A percentile compares a stretch with the other conserved stretches of the same genome.
phyloP scores from a whole-genome alignment of 495 filamentous ascomycete species.

The Cudoniella acicularis region DNA sequence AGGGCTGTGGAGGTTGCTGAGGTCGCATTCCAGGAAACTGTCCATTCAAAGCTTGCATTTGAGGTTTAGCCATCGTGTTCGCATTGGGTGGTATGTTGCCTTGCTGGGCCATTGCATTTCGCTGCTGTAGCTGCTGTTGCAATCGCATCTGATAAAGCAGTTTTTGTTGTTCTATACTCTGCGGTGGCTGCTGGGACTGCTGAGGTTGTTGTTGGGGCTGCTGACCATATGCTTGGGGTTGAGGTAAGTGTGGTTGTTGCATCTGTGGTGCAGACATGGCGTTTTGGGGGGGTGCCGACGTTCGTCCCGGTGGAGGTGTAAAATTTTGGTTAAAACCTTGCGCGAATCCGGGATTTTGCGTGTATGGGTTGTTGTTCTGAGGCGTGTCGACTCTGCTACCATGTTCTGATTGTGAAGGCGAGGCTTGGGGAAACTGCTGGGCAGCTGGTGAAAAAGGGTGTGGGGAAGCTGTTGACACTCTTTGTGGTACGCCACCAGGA shows the following conservation, averaged over 20 bases:
- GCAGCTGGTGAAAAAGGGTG: constrained; percentile 83
- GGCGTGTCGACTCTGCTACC: constrained; percentile 69
- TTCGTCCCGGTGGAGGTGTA: constrained; percentile 45
- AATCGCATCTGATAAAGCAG: constrained; percentile 62
- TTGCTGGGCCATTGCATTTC: constrained; percentile 50
- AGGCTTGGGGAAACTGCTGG: constrained; percentile 73
- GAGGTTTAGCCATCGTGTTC: constrained; percentile 41
- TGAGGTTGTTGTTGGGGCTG: constrained; percentile 47
- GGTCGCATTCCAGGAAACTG: constrained; percentile 29
- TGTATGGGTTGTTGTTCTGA: constrained; percentile 56
- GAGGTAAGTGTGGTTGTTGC: constrained; percentile 47
- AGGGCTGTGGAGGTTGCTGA: constrained; percentile 29
- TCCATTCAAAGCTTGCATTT: constrained; percentile 32
- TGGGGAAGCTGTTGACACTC: constrained; percentile 86
- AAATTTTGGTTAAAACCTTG: constrained; percentile 51
- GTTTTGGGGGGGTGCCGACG: constrained; percentile 46
- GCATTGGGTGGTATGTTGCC: constrained; percentile 41
- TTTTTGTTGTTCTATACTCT: constrained; percentile 39
- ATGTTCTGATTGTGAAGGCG: constrained; percentile 75
- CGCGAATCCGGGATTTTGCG: constrained; percentile 57
- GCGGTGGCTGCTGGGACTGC: constrained; percentile 33
- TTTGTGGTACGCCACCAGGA: constrained; percentile 62
- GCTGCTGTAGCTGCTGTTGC: constrained; percentile 61
- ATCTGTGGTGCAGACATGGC: constrained; percentile 31
- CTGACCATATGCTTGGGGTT: constrained; percentile 49